These are phyloP conservation scores for Ustilago shanxiensis DNA, from an alignment of 1,284 basidiomycete species.

Conservation along the genomic window DNA sequence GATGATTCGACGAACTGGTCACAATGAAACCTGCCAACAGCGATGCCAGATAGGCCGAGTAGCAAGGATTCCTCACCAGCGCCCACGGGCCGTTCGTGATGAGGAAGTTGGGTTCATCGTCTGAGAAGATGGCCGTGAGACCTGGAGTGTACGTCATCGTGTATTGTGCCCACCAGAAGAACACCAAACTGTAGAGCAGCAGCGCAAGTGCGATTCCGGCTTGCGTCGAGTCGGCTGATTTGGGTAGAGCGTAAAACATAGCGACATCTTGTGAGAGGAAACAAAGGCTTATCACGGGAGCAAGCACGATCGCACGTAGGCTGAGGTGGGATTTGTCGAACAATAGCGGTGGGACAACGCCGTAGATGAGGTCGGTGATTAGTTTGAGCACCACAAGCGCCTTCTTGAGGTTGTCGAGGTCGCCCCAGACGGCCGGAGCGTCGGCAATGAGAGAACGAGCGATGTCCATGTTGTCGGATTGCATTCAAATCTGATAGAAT, in stretches of 20 bases:
- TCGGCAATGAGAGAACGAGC: slow-evolving; percentile 21
- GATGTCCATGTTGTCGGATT: slow-evolving; percentile 34
- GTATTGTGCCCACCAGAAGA: slow-evolving; percentile 52
- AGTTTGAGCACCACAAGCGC: slow-evolving; percentile 33
- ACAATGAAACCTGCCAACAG: slow-evolving; percentile 43
- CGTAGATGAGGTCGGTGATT: slow-evolving; percentile 33
- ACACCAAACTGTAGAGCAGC: slow-evolving; percentile 30
- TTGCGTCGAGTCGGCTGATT: slow-evolving; percentile 36
- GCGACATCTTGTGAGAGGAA: slow-evolving; percentile 24
- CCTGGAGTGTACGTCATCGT: slow-evolving; percentile 22
- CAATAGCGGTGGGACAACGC: slow-evolving; percentile 28
- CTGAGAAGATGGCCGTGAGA: slow-evolving; percentile 34
- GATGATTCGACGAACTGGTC: slow-evolving; percentile 43
- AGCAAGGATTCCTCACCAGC: slow-evolving; percentile 39
- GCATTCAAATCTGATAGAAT: neutral
- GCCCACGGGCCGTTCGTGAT: slow-evolving; percentile 42
- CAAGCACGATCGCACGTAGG: slow-evolving; percentile 15
- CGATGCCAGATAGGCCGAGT: slow-evolving; percentile 45
- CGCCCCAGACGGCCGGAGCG: slow-evolving; percentile 30
- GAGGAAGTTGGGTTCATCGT: slow-evolving; percentile 39
- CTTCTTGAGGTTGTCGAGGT: slow-evolving; percentile 26
- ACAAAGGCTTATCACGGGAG: slow-evolving; percentile 15
- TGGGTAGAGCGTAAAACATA: slow-evolving; percentile 39
- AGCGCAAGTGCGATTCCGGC: slow-evolving; percentile 24
- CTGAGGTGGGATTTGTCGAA: slow-evolving; percentile 32